Base-by-base conservation (phyloP, 2,329 filamentous ascomycete species). In the Fusarium cyanostomum region DNA sequence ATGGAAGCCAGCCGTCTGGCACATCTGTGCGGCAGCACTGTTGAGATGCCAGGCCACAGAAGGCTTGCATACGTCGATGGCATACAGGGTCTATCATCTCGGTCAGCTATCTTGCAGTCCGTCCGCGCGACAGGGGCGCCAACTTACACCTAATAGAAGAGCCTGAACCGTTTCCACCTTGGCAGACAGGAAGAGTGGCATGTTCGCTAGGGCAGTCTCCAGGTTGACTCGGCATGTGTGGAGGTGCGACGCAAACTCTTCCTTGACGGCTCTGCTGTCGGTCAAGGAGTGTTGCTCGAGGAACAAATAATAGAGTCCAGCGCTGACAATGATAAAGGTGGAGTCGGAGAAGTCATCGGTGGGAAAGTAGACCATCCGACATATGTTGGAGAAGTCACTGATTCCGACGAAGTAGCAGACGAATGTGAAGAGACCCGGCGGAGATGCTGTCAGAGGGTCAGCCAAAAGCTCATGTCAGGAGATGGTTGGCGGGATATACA, bases 11-110 rank as follows among this genome's bases (percentile, higher is more conserved):
- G 89, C 81, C 0, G 83, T 84, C 66, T 88, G 85, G 62, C 86
- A 88, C 49, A 90, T 78, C 48, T 84, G 81, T 11, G 84, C 82
- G 0, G 87, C 87, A 15, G 82, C 81, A 7, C 82, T 84, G 21
- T 82, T 83, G 15, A 90, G 76, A n/a, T 86, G 83, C 83, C 86
- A 88, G n/a, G 85, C 85, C 4, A 90, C 79, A 0, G 85, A 86
- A 1, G 86, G 85, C 34, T 86, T 84, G 4, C 86, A 87, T 12
- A 83, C 79, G 59, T 89, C 86, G 43, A 89, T 82, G 11, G 86
- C 82, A 65, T 89, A 86, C n/a, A 86, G 75, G 5, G 84, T 80
- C 85, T 89, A 45, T 13, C 8, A 24, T 6, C 4, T 27, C 31
- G 4, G 44, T 71, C 35, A 68, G 58, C 7, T 18, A 34, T 6